A percentile compares a stretch with the other conserved stretches of the same genome.
phyloP scores from a whole-genome alignment of 1,284 basidiomycete genomes.

The Cryptococcus sp. region DNA sequence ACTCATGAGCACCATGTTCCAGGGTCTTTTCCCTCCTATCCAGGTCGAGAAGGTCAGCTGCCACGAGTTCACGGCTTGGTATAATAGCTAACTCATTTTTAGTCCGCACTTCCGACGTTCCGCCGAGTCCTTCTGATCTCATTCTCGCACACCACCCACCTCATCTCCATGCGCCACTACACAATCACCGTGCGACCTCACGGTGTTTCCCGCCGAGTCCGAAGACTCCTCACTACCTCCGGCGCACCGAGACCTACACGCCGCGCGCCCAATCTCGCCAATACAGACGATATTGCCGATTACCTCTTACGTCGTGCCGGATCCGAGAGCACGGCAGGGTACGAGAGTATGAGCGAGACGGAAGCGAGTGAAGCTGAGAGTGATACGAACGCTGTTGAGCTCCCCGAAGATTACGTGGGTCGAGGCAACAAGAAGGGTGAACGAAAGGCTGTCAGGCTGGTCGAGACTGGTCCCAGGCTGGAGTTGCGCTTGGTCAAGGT shows the following conservation, averaged over 20 bases:
- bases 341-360: constrained; percentile 71
- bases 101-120: constrained; percentile 80
- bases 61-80: background rate
- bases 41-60: constrained; percentile 58
- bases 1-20: constrained; percentile 59
- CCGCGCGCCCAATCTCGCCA: constrained; percentile 71
- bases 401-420: constrained; percentile 92
- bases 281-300: constrained; percentile 92
- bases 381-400: constrained; percentile 68
- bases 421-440: constrained; percentile 89
- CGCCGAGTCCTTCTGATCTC: constrained; percentile 91
- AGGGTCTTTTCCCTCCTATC: constrained; percentile 59
- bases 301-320: constrained; percentile 79
- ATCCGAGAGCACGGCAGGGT: constrained; percentile 62
- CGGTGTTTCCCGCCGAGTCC: constrained; percentile 89
- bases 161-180: constrained; percentile 92
- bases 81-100: constrained; percentile 36
- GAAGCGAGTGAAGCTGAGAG: constrained; percentile 72
- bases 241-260: constrained; percentile 39
- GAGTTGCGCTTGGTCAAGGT: constrained; percentile 93
- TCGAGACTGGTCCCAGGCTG: constrained; percentile 94
- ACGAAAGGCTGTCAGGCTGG: constrained; percentile 84
- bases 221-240: constrained; percentile 67
- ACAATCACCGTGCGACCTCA: constrained; percentile 93
- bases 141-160: constrained; percentile 82